Percentiles rank a stretch among this genome's conserved stretches.
Evolutionary conservation across 2,329 filamentous ascomycete genomes (phyloP).

Genomic region (Aspergillus puulaauensis): DNA sequence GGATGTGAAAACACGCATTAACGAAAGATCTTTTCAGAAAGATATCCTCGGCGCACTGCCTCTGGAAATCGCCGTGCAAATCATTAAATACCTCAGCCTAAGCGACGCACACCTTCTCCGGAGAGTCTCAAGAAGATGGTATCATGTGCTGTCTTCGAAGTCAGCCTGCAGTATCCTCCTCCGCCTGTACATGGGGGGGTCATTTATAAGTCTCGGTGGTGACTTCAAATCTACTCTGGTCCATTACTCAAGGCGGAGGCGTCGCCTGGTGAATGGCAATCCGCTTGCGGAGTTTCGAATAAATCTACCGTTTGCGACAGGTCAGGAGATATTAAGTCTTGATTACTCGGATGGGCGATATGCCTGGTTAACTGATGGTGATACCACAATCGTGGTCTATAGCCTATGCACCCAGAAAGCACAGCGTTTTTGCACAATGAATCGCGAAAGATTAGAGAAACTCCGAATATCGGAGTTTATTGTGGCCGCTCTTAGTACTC

Average conservation of each 20-base stretch:
- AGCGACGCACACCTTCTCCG: constrained; percentile 29
- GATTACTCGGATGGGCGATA: constrained; percentile 22
- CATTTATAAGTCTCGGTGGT: not conserved
- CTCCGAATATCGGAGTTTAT: constrained; percentile 22
- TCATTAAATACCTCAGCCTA: constrained; percentile 27
- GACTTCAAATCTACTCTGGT: constrained; percentile 9
- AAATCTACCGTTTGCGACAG: not conserved
- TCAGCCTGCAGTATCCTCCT: constrained; percentile 19
- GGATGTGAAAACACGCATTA: constrained; percentile 23
- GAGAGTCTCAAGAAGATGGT: constrained; percentile 36
- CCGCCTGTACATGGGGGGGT: constrained; percentile 15
- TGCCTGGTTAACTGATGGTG: constrained; percentile 19
- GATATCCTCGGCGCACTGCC: constrained; percentile 37
- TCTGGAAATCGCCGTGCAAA: constrained; percentile 30
- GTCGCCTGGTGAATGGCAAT: constrained; percentile 25
- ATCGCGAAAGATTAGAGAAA: constrained; percentile 18
- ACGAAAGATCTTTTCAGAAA: constrained; percentile 24
- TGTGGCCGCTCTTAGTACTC: constrained; percentile 20
- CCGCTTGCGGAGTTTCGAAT: constrained; percentile 12
- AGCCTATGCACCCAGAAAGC: constrained; percentile 10
- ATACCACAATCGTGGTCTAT: constrained; percentile 15
- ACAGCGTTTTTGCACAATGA: constrained; percentile 21
- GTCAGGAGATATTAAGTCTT: constrained; percentile 4
- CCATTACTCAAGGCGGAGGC: constrained; percentile 22
- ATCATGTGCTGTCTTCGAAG: constrained; percentile 27